Evolutionary conservation across 768 basidiomycete genomes (phyloP).

Genomic region (Hericium alpestre): DNA sequence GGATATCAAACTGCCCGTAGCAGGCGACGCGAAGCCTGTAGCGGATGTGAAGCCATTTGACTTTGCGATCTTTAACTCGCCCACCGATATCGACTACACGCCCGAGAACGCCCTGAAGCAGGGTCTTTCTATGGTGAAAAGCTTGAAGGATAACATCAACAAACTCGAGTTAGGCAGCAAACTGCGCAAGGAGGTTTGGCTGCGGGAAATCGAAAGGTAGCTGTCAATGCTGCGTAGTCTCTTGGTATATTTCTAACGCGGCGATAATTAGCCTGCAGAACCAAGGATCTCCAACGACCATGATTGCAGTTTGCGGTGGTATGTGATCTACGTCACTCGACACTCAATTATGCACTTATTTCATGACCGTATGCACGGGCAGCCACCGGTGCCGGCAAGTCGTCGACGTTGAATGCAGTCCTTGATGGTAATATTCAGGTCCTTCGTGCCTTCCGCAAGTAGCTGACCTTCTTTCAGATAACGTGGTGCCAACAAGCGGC

Average conservation of each 20-base stretch:
- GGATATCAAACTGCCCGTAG: neutral
- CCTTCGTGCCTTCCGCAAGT: neutral
- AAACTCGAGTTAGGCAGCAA: constrained; percentile 41
- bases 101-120: constrained; percentile 41
- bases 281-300: constrained; percentile 42
- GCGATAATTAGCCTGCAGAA: constrained; percentile 29
- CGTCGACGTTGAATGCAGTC: constrained; percentile 50
- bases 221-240: constrained; percentile 7
- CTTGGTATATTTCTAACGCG: neutral
- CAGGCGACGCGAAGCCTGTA: neutral
- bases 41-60: constrained; percentile 4
- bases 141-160: constrained; percentile 32
- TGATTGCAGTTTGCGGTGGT: constrained; percentile 62
- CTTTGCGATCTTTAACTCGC: constrained; percentile 29
- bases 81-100: constrained; percentile 34
- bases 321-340: constrained; percentile 7
- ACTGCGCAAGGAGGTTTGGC: constrained; percentile 49
- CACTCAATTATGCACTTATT: neutral
- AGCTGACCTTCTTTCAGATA: constrained; percentile 26
- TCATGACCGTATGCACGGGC: neutral
- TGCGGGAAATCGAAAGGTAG: constrained; percentile 40
- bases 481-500: constrained; percentile 55
- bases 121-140: constrained; percentile 42
- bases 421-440: constrained; percentile 34
- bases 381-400: constrained; percentile 57